A percentile compares a stretch with the other conserved stretches of the same genome.
Evolutionary conservation across 2,329 filamentous ascomycete genomes (phyloP).

Genomic region (Graphilbum sp.): DNA sequence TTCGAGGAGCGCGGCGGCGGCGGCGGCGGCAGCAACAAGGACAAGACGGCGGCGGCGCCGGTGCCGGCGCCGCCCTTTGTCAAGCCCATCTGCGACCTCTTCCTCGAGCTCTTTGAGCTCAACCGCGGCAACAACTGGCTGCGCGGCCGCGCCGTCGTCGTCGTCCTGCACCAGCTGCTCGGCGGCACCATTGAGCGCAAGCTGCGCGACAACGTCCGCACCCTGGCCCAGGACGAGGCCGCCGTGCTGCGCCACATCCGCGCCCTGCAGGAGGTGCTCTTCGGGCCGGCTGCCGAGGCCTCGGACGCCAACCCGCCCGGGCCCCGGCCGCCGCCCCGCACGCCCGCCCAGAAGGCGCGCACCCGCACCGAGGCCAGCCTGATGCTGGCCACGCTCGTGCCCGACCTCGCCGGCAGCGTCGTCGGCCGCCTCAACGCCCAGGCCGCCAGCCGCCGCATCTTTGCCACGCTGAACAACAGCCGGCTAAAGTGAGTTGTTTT

Average conservation of each 20-base stretch:
- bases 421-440: conserved; percentile 87
- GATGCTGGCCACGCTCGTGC: conserved; percentile 76
- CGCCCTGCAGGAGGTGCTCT: conserved; percentile 60
- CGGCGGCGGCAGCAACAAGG: neutral
- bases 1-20: conserved; percentile 66
- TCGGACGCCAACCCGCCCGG: neutral
- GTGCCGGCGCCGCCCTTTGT: conserved; percentile 91
- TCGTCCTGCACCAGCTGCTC: conserved; percentile 87
- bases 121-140: conserved; percentile 96
- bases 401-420: conserved; percentile 82
- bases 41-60: conserved; percentile 61
- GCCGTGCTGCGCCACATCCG: conserved; percentile 60
- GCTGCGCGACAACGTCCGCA: conserved; percentile 67
- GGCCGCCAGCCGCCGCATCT: conserved; percentile 71
- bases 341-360: conserved; percentile 55
- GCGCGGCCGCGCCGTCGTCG: conserved; percentile 83
- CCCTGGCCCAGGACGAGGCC: conserved; percentile 66
- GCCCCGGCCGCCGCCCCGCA: conserved; percentile 34
- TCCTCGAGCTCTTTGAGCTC: conserved; percentile 87
- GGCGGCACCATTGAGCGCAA: conserved; percentile 94
- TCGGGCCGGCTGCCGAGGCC: conserved; percentile 26
- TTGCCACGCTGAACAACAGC: conserved; percentile 82
- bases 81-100: conserved; percentile 95
- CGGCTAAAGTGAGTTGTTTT: conserved; percentile 58
- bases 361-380: conserved; percentile 76